Conservation (phyloP, 2,329 filamentous ascomycete species). For the Colletotrichum destructivum region DNA sequence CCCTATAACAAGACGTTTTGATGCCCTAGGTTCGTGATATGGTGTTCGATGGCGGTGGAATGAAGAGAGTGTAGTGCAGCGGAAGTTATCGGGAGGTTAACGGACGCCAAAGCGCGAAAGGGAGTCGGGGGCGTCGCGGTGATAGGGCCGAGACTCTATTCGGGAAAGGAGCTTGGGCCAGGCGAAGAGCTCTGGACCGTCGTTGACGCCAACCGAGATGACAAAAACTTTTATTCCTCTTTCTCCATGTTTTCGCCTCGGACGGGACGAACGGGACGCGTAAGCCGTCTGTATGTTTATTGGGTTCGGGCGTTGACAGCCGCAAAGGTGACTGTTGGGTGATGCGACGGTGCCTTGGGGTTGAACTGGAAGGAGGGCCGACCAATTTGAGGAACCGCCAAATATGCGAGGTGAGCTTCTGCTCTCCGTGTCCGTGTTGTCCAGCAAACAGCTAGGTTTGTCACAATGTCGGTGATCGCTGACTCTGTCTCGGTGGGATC, state of each 20-base stretch:
- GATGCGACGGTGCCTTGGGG: conserved; percentile 12
- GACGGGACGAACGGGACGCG: background rate
- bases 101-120: conserved; percentile 19
- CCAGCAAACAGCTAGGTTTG: background rate
- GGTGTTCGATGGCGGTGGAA: background rate
- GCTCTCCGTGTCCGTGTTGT: too few relatives aligned
- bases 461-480: background rate
- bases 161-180: conserved; percentile 37
- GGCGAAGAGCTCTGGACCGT: conserved; percentile 15
- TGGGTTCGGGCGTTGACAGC: background rate
- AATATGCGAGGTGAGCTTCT: conserved; percentile 5
- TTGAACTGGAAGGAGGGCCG: background rate
- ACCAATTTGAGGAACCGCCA: background rate
- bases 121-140: conserved; percentile 1
- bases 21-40: background rate
- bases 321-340: background rate
- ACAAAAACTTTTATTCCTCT: conserved; percentile 1
- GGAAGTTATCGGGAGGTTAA: conserved; percentile 18
- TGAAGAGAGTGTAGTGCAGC: background rate
- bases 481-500: background rate
- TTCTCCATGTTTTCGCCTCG: conserved; percentile 1
- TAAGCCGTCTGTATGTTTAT: conserved; percentile 9
- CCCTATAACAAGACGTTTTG: background rate
- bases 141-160: conserved; percentile 11
- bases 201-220: conserved; percentile 31